Conservation (phyloP, 495 filamentous ascomycete species). For the Filosporella fistucella region DNA sequence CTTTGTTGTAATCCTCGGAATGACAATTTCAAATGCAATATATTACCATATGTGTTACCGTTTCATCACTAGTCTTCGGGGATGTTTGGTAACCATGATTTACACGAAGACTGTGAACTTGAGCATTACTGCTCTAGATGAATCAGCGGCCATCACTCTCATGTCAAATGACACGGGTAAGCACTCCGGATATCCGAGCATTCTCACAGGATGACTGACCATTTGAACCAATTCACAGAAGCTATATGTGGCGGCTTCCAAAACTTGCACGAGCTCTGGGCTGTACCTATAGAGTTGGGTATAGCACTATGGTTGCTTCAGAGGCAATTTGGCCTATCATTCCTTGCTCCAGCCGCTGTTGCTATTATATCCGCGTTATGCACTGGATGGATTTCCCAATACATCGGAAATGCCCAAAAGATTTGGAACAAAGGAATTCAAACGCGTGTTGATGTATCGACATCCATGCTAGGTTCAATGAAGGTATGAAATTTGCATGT, state of each 20-base stretch:
- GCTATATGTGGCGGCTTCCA: neutral
- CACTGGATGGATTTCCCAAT: constrained; percentile 8
- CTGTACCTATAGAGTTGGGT: constrained; percentile 15
- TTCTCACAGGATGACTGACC: too few species aligned
- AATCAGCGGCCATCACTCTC: constrained; percentile 52
- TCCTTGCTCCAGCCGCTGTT: constrained; percentile 7
- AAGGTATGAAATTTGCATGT: too few species aligned
- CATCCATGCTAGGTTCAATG: constrained; percentile 3
- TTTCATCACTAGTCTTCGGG: constrained; percentile 42
- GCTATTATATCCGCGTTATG: constrained; percentile 8
- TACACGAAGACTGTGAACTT: constrained; percentile 44
- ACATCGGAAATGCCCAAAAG: constrained; percentile 26
- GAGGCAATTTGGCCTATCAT: neutral
- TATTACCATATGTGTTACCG: constrained; percentile 23
- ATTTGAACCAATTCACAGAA: too few species aligned
- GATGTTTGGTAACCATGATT: constrained; percentile 47
- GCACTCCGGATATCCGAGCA: too few species aligned
- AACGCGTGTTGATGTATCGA: constrained; percentile 27
- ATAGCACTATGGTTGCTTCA: constrained; percentile 18
- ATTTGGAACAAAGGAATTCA: constrained; percentile 40
- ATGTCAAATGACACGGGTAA: constrained; percentile 40
- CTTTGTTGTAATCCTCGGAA: constrained; percentile 33
- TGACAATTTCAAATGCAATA: constrained; percentile 25
- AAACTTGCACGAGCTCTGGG: constrained; percentile 20
- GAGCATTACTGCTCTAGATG: constrained; percentile 35